Evolutionary conservation across 331 rosid species (phyloP).

Genomic region (Quercus phellos): DNA sequence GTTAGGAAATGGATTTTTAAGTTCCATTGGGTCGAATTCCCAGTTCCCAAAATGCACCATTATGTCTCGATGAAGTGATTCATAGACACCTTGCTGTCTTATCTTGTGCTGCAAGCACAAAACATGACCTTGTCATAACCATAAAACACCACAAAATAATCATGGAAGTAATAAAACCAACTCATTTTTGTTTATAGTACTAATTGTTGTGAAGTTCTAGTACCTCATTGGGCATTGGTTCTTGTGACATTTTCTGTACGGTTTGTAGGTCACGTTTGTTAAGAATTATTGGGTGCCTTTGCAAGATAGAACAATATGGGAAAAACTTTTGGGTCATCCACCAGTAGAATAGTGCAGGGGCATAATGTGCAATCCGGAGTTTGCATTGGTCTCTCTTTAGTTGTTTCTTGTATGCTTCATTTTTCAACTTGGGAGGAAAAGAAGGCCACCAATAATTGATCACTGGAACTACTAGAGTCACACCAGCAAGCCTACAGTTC

Average conservation of each 20-base stretch:
- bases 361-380: constrained; percentile 50
- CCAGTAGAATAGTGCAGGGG: constrained; percentile 72
- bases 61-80: constrained; percentile 60
- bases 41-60: constrained; percentile 22
- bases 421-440: constrained; percentile 37
- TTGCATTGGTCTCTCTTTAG: constrained; percentile 38
- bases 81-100: constrained; percentile 63
- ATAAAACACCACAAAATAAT: too few relatives aligned
- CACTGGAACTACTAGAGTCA: constrained; percentile 66
- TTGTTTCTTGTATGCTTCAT: constrained; percentile 29
- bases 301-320: constrained; percentile 19
- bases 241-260: constrained; percentile 28
- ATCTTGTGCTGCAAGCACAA: constrained; percentile 40
- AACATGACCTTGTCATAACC: neutral
- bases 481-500: constrained; percentile 62
- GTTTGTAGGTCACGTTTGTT: constrained; percentile 41
- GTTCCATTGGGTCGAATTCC: constrained; percentile 13
- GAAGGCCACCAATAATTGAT: constrained; percentile 73
- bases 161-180: too few relatives aligned
- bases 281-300: neutral
- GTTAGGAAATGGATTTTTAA: constrained; percentile 19
- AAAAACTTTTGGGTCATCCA: constrained; percentile 80
- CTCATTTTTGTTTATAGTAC: too few relatives aligned
- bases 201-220: neutral
- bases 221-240: constrained; percentile 22